These are phyloP conservation scores for Leccinum boreale DNA, from an alignment of 768 basidiomycete species.

Conservation along the genomic window DNA sequence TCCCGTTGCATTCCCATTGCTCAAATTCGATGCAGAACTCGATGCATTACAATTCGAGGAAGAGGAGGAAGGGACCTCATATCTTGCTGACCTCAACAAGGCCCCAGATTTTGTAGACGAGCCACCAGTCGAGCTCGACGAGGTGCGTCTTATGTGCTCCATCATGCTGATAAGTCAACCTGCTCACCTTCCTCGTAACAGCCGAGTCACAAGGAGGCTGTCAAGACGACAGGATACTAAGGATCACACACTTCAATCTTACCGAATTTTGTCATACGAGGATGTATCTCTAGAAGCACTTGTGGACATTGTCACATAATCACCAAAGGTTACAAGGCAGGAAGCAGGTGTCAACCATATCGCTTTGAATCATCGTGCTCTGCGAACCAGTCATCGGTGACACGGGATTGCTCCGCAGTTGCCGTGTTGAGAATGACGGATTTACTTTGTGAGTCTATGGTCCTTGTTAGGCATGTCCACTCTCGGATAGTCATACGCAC, in stretches of 20 bases:
- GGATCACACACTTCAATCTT: not conserved
- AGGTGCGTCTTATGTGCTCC: constrained; percentile 41
- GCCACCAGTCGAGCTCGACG: constrained; percentile 64
- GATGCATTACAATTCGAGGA: constrained; percentile 91
- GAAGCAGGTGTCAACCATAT: constrained; percentile 50
- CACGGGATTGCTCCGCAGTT: constrained; percentile 51
- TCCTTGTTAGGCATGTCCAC: constrained; percentile 3
- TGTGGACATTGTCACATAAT: not conserved
- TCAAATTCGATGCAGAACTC: constrained; percentile 58
- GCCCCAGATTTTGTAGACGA: constrained; percentile 93
- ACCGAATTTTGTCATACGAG: constrained; percentile 4
- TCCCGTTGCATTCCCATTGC: not conserved
- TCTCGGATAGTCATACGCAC: constrained; percentile 37
- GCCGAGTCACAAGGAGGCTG: constrained; percentile 50
- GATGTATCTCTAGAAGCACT: constrained; percentile 15
- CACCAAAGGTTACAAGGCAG: not conserved
- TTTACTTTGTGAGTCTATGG: constrained; percentile 78
- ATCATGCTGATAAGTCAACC: not conserved
- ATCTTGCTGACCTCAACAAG: constrained; percentile 82
- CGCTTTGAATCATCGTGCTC: constrained; percentile 49
- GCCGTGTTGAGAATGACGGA: constrained; percentile 77
- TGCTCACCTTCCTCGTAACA: constrained; percentile 19
- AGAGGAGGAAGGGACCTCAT: constrained; percentile 88
- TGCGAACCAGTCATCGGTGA: constrained; percentile 77
- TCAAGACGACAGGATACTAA: constrained; percentile 46